Evolutionary conservation across 129 eudicot species (phyloP).

Genomic region (Dittrichia graveolens): DNA sequence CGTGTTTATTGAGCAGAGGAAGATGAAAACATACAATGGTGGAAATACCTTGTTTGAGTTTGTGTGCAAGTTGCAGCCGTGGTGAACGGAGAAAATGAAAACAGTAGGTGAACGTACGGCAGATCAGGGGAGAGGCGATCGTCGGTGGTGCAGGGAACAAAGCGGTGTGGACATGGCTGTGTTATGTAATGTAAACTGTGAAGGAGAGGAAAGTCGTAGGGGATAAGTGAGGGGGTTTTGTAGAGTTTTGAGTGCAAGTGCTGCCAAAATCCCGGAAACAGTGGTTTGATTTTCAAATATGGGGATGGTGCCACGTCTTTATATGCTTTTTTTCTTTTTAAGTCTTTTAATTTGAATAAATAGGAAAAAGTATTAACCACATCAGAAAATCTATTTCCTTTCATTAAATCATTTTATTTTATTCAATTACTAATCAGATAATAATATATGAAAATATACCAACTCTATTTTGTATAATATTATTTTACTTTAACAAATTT

Average conservation of each 20-base stretch:
- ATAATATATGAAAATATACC: no score
- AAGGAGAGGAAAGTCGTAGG: not conserved
- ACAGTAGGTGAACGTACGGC: not conserved
- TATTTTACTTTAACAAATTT: no score
- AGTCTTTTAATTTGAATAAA: slow-evolving; percentile 2
- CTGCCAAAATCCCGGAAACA: slow-evolving; percentile 40
- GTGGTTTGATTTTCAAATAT: slow-evolving; percentile 34
- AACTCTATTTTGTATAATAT: no score
- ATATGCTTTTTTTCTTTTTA: not conserved
- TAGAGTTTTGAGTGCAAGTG: slow-evolving; percentile 32
- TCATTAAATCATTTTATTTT: no score
- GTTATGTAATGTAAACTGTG: not conserved
- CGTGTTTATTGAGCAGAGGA: not conserved
- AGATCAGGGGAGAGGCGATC: slow-evolving; percentile 14
- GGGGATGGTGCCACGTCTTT: slow-evolving; percentile 27
- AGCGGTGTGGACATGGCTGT: slow-evolving; percentile 13
- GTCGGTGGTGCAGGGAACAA: slow-evolving; percentile 13
- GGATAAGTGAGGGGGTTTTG: slow-evolving; percentile 20
- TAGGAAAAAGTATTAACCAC: not conserved
- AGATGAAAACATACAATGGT: not conserved
- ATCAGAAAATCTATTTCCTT: no score
- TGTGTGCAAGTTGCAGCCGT: not conserved
- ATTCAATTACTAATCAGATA: no score
- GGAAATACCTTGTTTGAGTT: slow-evolving; percentile 22
- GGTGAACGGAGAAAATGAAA: not conserved